Evolutionary conservation across 2,329 filamentous ascomycete genomes (phyloP).

Genomic region (Amylocarpus encephaloides): DNA sequence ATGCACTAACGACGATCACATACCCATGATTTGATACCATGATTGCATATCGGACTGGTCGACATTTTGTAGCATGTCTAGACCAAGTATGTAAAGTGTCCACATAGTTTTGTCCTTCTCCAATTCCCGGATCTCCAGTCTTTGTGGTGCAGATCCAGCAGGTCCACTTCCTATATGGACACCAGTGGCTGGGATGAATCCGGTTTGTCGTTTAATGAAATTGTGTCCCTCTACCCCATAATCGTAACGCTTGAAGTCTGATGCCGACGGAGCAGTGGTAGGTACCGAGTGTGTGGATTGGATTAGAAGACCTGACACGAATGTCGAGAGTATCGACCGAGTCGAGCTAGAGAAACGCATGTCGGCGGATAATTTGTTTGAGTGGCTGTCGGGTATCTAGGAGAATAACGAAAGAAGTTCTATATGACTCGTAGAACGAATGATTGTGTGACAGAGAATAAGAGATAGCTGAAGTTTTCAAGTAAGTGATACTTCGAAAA

Average conservation of each 20-base stretch:
- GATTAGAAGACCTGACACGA: neutral
- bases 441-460: neutral
- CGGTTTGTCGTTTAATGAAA: conserved; percentile 16
- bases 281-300: conserved; percentile 2
- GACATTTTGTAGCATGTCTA: conserved; percentile 24
- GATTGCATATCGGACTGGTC: conserved; percentile 21
- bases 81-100: conserved; percentile 26
- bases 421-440: neutral
- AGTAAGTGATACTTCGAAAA: neutral
- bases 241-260: conserved; percentile 14
- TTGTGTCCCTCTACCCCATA: conserved; percentile 14
- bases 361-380: neutral
- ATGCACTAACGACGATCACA: neutral
- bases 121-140: conserved; percentile 24
- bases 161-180: conserved; percentile 13
- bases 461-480: neutral
- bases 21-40: conserved; percentile 28
- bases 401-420: neutral
- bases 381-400: neutral
- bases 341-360: neutral
- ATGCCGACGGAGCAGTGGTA: neutral
- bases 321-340: neutral
- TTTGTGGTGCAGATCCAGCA: conserved; percentile 18
- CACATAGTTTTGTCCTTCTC: conserved; percentile 22
- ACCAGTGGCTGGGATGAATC: conserved; percentile 16